These are phyloP conservation scores for Rhizopogon rudus DNA, from an alignment of 768 basidiomycete species.

Conservation along the genomic window DNA sequence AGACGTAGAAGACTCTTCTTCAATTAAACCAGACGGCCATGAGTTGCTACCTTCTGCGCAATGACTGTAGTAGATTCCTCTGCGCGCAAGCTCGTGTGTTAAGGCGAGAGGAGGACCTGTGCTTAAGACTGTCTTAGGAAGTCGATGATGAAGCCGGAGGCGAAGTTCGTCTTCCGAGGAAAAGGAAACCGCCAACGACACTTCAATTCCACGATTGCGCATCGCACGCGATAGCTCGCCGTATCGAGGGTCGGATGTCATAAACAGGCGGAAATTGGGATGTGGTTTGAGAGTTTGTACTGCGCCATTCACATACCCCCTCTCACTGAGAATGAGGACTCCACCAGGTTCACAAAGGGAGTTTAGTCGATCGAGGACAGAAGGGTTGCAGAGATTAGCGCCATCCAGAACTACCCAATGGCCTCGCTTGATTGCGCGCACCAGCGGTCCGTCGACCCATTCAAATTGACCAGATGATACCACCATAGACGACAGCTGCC, in stretches of 20 bases:
- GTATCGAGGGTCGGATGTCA: slow-evolving; percentile 86
- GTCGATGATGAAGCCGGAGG: slow-evolving; percentile 42
- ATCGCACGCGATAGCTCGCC: slow-evolving; percentile 97
- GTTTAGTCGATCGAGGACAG: slow-evolving; percentile 94
- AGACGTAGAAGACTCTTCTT: slow-evolving; percentile 46
- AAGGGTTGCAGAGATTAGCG: slow-evolving; percentile 92
- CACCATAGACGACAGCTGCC: slow-evolving; percentile 19
- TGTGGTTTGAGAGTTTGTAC: slow-evolving; percentile 79
- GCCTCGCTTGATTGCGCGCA: slow-evolving; percentile 80
- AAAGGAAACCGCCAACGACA: slow-evolving; percentile 43
- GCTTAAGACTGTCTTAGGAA: slow-evolving; percentile 30
- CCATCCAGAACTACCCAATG: slow-evolving; percentile 89
- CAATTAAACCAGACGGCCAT: slow-evolving; percentile 36
- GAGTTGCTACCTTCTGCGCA: not conserved
- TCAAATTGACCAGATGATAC: slow-evolving; percentile 59
- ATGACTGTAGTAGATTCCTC: slow-evolving; percentile 13
- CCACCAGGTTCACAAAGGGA: slow-evolving; percentile 91
- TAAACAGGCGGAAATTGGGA: slow-evolving; percentile 86
- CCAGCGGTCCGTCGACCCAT: slow-evolving; percentile 93
- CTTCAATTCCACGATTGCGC: slow-evolving; percentile 94
- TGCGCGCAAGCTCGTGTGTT: slow-evolving; percentile 19
- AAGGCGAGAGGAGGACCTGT: slow-evolving; percentile 5
- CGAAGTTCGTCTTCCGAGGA: slow-evolving; percentile 42
- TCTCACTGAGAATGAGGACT: slow-evolving; percentile 78
- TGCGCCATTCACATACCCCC: slow-evolving; percentile 74